A percentile compares a stretch with the other conserved stretches of the same genome.
Conservation (phyloP, 2,329 filamentous ascomycete species). For the Leptographium galeiforme region DNA sequence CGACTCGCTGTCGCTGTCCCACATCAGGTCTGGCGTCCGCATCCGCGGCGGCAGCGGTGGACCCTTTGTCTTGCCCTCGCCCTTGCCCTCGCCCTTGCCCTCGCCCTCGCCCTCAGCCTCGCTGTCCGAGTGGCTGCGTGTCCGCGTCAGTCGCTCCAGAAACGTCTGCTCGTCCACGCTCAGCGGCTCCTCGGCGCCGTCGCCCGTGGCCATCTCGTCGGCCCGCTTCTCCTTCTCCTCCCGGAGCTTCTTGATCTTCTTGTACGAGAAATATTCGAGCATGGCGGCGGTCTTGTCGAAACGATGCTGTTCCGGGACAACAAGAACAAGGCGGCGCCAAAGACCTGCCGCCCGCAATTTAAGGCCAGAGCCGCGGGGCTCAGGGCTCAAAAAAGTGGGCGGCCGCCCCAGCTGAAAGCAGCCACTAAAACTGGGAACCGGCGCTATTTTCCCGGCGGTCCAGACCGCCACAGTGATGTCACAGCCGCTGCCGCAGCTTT, state of each 20-base stretch:
- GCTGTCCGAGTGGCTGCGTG: neutral
- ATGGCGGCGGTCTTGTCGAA: slow-evolving; percentile 21
- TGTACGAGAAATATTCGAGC: slow-evolving; percentile 50
- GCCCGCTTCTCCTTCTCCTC: slow-evolving; percentile 25
- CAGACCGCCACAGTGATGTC: slow-evolving; percentile 6
- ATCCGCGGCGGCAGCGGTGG: slow-evolving; percentile 43
- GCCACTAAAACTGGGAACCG: neutral
- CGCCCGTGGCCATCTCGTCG: slow-evolving; percentile 4
- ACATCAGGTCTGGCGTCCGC: slow-evolving; percentile 35
- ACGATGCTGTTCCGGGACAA: neutral
- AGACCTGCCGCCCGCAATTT: neutral
- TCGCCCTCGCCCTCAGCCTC: slow-evolving; percentile 22
- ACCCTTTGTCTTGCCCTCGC: slow-evolving; percentile 28
- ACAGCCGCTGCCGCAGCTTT: neutral
- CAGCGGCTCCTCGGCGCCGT: slow-evolving; percentile 29
- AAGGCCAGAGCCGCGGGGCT: neutral
- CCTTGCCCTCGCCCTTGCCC: slow-evolving; percentile 26
- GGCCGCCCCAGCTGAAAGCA: neutral
- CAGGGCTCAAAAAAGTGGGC: neutral
- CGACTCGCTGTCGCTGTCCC: slow-evolving; percentile 29
- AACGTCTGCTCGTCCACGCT: slow-evolving; percentile 44
- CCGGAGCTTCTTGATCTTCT: slow-evolving; percentile 48
- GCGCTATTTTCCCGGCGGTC: neutral
- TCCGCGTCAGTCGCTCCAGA: slow-evolving; percentile 35
- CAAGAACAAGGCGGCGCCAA: too few species aligned